These are phyloP conservation scores for Rubus parviflorus DNA, from an alignment of 306 rosid genomes.

Conservation along the genomic window DNA sequence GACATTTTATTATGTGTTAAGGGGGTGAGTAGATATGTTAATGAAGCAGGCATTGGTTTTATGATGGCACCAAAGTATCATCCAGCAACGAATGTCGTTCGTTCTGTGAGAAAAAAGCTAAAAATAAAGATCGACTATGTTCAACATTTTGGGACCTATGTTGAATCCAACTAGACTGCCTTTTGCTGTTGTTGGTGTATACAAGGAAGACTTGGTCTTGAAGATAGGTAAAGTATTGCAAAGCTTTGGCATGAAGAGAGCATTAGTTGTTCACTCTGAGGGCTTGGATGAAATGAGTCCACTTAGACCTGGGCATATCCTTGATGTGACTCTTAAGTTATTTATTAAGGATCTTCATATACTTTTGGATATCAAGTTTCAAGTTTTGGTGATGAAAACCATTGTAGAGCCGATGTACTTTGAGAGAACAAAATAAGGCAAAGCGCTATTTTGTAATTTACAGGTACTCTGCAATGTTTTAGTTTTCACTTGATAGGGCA, in stretches of 20 bases:
- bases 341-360: constrained; percentile 21
- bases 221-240: constrained; percentile 84
- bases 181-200: constrained; percentile 89
- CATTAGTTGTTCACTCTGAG: constrained; percentile 90
- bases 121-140: constrained; percentile 78
- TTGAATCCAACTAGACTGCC: constrained; percentile 86
- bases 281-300: constrained; percentile 97
- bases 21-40: constrained; percentile 67
- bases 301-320: constrained; percentile 84
- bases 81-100: constrained; percentile 82
- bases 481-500: neutral
- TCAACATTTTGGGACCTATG: constrained; percentile 88
- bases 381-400: neutral
- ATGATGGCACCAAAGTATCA: constrained; percentile 88
- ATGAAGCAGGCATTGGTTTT: constrained; percentile 83
- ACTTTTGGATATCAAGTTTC: neutral
- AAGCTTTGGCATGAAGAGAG: constrained; percentile 84
- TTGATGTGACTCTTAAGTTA: constrained; percentile 63
- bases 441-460: neutral
- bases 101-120: constrained; percentile 74
- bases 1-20: no score
- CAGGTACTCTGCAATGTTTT: neutral
- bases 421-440: no score
- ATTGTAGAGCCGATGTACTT: neutral
- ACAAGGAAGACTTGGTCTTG: constrained; percentile 65